Base-by-base conservation (phyloP, 2,329 filamentous ascomycete species). In the Endoconidiophora laricicola region DNA sequence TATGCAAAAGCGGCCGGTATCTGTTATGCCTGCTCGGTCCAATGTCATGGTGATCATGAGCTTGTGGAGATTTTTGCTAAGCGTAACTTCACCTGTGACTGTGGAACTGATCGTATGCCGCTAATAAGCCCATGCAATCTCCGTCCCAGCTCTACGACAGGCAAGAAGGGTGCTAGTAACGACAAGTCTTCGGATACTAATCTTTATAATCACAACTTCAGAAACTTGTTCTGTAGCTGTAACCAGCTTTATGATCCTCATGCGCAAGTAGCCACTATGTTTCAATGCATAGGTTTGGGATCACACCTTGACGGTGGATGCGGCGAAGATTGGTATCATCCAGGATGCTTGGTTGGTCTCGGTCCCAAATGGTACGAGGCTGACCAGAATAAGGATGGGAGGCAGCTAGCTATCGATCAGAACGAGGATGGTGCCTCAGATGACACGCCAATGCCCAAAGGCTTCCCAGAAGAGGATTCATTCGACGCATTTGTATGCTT, bases 311-410 rank as follows among this genome's bases (percentile, higher is more conserved):
- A 81, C 1, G 88, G 88, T 14, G 90, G 88, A 3, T 96, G 90
- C 64, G 90, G 90, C 10, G 90, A 96, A 66, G 90, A 96, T 61
- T 96, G 90, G 90, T 96, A 86, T 73, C 90, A 96, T 66, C 86
- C 90, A 0, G 87, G 91, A 55, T 96, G 90, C 61, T 68, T 96
- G 6, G 78, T 94, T 45, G 88, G 88, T 4, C 67, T 93, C 57
- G 79, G 81, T 0, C 76, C 86, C 9, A 74, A 78, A 53, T 88
- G 83, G 78, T 78, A 71, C 55, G 78, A 81, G 60, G 23, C 23
- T 16, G 44, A 46, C 9, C 14, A 40, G 14, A 40, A 12, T 14
- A 40, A 40, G 7, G 38, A 16, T 6, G 38, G n/a, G 14, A 22
- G n/a, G 38, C n/a, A 40, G 14, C n/a, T 14, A 16, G 38, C 14